Conservation (phyloP, 148 eudicot species). For the Pouteria glomerata region DNA sequence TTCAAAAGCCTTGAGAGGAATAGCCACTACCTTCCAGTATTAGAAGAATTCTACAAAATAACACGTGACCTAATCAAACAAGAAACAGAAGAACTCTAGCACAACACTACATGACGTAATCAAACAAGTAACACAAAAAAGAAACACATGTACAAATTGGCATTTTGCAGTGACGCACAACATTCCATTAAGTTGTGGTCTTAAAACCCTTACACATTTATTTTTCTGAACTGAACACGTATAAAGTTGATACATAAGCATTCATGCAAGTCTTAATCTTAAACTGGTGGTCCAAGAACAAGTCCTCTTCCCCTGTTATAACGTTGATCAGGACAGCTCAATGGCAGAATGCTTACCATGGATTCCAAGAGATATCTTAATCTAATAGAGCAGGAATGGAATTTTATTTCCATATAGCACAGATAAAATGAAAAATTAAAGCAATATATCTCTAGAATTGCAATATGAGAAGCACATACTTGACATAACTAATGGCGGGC, state of each 20-base stretch:
- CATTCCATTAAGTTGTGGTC: not conserved
- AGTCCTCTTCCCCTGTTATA: not conserved
- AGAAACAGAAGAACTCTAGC: not conserved
- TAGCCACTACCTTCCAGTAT: not conserved
- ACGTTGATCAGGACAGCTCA: not conserved
- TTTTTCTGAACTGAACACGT: not conserved
- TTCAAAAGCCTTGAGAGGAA: not conserved
- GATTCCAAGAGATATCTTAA: not conserved
- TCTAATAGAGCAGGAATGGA: not conserved
- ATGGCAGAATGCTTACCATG: not conserved
- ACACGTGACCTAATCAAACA: too few species aligned
- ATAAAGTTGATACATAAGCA: not conserved
- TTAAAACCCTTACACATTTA: too few species aligned
- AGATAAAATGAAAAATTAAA: not conserved
- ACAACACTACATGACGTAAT: not conserved
- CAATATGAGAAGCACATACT: slow-evolving; percentile 16
- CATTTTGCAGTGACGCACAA: not conserved
- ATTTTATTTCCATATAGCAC: not conserved
- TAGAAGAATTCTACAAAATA: too few species aligned
- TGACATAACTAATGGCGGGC: slow-evolving; percentile 12
- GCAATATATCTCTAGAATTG: not conserved
- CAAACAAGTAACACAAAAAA: not conserved
- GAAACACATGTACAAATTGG: not conserved
- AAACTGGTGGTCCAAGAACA: not conserved
- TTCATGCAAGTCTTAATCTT: not conserved